A percentile compares a stretch with the other conserved stretches of the same genome.
Conservation (phyloP, 2,329 filamentous ascomycete genomes). For the Pseudopithomyces maydicus region DNA sequence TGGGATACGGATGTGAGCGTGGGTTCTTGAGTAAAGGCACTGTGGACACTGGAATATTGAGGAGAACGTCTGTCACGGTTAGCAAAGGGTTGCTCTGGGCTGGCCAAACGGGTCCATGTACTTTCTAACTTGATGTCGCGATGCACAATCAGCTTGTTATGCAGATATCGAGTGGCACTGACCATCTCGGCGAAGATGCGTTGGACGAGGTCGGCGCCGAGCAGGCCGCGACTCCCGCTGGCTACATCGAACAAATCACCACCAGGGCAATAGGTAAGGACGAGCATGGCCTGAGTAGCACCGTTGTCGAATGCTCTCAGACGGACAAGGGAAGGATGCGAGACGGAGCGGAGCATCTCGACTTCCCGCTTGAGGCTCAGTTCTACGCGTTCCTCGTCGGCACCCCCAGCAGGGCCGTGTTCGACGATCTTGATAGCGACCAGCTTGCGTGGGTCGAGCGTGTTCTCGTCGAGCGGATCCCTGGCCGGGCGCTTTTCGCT, state of each 20-base stretch:
- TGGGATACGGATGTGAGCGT: constrained; percentile 75
- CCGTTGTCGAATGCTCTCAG: constrained; percentile 91
- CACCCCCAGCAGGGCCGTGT: constrained; percentile 90
- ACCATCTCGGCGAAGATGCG: constrained; percentile 91
- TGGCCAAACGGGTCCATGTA: constrained; percentile 56
- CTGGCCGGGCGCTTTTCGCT: constrained; percentile 64
- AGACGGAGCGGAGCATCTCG: constrained; percentile 86
- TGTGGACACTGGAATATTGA: constrained; percentile 76
- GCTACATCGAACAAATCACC: constrained; percentile 95
- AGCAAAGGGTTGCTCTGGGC: constrained; percentile 29
- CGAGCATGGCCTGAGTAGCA: constrained; percentile 78
- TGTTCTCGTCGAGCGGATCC: constrained; percentile 51
- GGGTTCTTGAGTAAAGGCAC: constrained; percentile 71
- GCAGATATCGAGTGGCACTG: constrained; percentile 82
- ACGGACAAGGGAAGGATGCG: constrained; percentile 88
- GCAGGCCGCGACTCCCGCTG: constrained; percentile 69
- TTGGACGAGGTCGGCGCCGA: constrained; percentile 73
- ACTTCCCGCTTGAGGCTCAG: constrained; percentile 93
- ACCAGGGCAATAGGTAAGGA: constrained; percentile 89
- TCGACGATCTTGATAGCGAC: constrained; percentile 96
- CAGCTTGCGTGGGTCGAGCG: constrained; percentile 73
- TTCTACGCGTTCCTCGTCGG: constrained; percentile 90
- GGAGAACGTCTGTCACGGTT: constrained; percentile 74
- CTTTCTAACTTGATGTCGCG: constrained; percentile 98
- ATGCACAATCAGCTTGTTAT: constrained; percentile 85